Conservation (phyloP, 2,329 filamentous ascomycete genomes). For the Ascomycota sp. region DNA sequence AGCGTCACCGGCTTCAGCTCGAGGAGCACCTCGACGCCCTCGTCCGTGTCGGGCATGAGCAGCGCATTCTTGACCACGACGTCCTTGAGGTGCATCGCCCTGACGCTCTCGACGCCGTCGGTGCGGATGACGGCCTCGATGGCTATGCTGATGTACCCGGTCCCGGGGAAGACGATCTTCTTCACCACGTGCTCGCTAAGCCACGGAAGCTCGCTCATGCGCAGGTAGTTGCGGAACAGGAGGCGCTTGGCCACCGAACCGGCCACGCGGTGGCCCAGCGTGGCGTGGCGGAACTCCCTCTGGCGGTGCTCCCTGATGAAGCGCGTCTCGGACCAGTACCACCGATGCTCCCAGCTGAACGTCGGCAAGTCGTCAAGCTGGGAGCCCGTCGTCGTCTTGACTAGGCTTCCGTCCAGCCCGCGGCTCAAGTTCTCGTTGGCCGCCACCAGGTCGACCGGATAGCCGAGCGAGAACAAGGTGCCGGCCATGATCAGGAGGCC, state of each 20-base stretch:
- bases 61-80: constrained; percentile 7
- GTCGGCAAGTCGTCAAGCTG: constrained; percentile 7
- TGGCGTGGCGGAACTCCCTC: constrained; percentile 6
- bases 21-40: constrained; percentile 7
- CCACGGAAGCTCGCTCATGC: constrained; percentile 13
- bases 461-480: constrained; percentile 9
- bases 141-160: constrained; percentile 14
- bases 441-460: constrained; percentile 10
- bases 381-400: constrained; percentile 3
- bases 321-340: constrained; percentile 10
- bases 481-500: constrained; percentile 8
- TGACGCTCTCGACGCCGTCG: constrained; percentile 3
- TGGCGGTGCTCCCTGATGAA: constrained; percentile 6
- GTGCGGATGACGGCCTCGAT: constrained; percentile 8
- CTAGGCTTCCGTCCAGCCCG: constrained; percentile 1
- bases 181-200: constrained; percentile 12
- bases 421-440: constrained; percentile 8
- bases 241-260: constrained; percentile 8
- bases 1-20: constrained; percentile 6
- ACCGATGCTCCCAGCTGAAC: constrained; percentile 12
- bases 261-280: constrained; percentile 7
- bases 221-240: constrained; percentile 14
- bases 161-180: constrained; percentile 13
- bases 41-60: constrained; percentile 5
- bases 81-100: constrained; percentile 5